Percentiles rank a stretch among this genome's conserved stretches.
Conservation (phyloP, 2,329 filamentous ascomycete genomes). For the Lasiodiplodia theobromae region DNA sequence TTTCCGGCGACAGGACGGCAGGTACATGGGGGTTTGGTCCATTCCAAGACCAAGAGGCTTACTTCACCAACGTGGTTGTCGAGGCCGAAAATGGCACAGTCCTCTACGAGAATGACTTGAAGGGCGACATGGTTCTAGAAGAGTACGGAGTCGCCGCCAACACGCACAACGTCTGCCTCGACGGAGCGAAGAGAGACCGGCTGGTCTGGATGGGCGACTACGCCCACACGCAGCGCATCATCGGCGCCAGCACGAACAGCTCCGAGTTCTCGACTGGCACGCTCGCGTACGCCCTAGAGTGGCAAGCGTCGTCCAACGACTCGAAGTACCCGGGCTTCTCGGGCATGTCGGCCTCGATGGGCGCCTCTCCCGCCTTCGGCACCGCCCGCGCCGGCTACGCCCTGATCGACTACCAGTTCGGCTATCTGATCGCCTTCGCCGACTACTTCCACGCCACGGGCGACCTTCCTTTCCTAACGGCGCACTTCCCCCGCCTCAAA, state of each 20-base stretch:
- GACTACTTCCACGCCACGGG: slow-evolving; percentile 40
- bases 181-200: slow-evolving; percentile 53
- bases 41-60: slow-evolving; percentile 50
- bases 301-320: slow-evolving; percentile 32
- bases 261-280: slow-evolving; percentile 47
- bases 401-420: slow-evolving; percentile 43
- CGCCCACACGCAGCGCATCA: slow-evolving; percentile 49
- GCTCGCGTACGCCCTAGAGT: slow-evolving; percentile 42
- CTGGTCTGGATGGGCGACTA: slow-evolving; percentile 54
- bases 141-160: slow-evolving; percentile 50
- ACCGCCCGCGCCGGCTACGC: slow-evolving; percentile 25
- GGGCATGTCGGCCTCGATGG: slow-evolving; percentile 30
- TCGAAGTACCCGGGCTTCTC: slow-evolving; percentile 31
- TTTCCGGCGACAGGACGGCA: slow-evolving; percentile 27
- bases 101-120: slow-evolving; percentile 45
- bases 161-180: slow-evolving; percentile 48
- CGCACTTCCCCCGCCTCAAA: slow-evolving; percentile 39
- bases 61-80: slow-evolving; percentile 46
- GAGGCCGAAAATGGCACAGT: slow-evolving; percentile 40
- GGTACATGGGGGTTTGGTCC: slow-evolving; percentile 52
- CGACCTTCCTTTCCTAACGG: slow-evolving; percentile 32
- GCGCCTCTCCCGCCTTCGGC: slow-evolving; percentile 27
- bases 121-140: slow-evolving; percentile 37
- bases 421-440: slow-evolving; percentile 39
- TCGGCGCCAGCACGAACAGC: slow-evolving; percentile 46